phyloP scores from a whole-genome alignment of 192 early-diverging fungal genomes.

The Coemansia sp. region DNA sequence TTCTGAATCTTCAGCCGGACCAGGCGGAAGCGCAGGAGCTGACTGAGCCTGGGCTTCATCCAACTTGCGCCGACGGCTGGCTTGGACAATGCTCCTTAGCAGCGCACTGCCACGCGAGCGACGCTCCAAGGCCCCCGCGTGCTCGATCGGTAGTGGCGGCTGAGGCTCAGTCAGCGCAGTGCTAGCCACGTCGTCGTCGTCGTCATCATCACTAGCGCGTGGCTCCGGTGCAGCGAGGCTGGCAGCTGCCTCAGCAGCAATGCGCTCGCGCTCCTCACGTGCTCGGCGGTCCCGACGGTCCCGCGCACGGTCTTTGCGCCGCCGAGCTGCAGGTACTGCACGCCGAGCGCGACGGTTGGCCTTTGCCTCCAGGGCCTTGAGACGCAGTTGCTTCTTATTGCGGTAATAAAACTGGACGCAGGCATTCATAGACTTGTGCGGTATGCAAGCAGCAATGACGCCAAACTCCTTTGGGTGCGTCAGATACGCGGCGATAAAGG shows the following conservation, averaged over 20 bases:
- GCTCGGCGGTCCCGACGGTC: constrained; percentile 40
- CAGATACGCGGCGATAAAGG: constrained; percentile 68
- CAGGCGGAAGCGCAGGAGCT: not conserved
- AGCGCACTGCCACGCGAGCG: constrained; percentile 42
- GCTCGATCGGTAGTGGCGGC: not conserved
- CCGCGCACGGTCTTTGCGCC: constrained; percentile 52
- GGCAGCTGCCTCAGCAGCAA: constrained; percentile 41
- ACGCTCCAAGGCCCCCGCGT: constrained; percentile 18
- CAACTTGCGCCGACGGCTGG: constrained; percentile 43
- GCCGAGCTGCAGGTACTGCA: constrained; percentile 35
- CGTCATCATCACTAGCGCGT: constrained; percentile 19
- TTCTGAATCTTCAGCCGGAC: not conserved
- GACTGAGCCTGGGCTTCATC: not conserved
- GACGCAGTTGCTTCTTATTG: constrained; percentile 71
- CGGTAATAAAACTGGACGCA: constrained; percentile 81
- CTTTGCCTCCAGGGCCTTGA: constrained; percentile 64
- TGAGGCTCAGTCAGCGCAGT: not conserved
- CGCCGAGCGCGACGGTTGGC: constrained; percentile 40
- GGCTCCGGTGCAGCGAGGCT: not conserved
- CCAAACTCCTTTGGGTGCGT: constrained; percentile 76
- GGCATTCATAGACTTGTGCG: constrained; percentile 66
- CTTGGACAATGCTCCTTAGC: constrained; percentile 48
- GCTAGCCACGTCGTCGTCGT: constrained; percentile 6
- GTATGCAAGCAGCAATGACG: constrained; percentile 65
- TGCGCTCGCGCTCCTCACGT: constrained; percentile 35